A percentile compares a stretch with the other conserved stretches of the same genome.
Evolutionary conservation across 495 filamentous ascomycete species (phyloP).

Genomic region (Annulohypoxylon bovei): DNA sequence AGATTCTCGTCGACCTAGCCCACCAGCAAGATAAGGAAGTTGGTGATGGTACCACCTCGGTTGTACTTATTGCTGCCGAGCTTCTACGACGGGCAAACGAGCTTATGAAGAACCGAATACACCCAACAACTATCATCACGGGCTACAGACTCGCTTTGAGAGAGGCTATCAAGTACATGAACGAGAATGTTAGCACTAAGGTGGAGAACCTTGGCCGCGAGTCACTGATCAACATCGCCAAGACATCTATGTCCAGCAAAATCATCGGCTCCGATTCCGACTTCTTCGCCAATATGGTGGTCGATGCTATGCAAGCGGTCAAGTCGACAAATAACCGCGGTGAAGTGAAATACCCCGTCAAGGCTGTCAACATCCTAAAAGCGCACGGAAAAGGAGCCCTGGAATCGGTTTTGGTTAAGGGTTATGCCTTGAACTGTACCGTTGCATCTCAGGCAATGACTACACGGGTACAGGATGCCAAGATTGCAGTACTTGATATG

Average conservation of each 20-base stretch:
- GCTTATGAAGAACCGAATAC: constrained; percentile 99
- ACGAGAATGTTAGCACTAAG: constrained; percentile 94
- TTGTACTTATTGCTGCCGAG: constrained; percentile 96
- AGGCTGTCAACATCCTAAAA: constrained; percentile 98
- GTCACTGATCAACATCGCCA: constrained; percentile 92
- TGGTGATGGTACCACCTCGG: constrained; percentile 97
- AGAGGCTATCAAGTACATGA: constrained; percentile 98
- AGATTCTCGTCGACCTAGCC: constrained; percentile 96
- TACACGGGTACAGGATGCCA: constrained; percentile 90
- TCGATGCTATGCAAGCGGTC: constrained; percentile 95
- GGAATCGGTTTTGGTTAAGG: constrained; percentile 92
- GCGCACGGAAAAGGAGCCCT: constrained; percentile 92
- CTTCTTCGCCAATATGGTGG: constrained; percentile 97
- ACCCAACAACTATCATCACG: constrained; percentile 99
- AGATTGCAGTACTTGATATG: constrained; percentile 97
- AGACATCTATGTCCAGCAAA: constrained; percentile 99
- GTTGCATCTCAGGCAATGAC: constrained; percentile 98
- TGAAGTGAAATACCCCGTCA: constrained; percentile 97
- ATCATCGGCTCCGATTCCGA: constrained; percentile 96
- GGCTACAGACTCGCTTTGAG: constrained; percentile 95
- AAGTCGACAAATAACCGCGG: constrained; percentile 89
- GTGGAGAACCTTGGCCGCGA: constrained; percentile 91
- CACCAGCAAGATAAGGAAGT: constrained; percentile 99
- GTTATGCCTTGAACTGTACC: constrained; percentile 98
- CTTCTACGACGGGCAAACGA: constrained; percentile 95